phyloP scores from a whole-genome alignment of 768 basidiomycete species.

The Hygrocybe punicea region DNA sequence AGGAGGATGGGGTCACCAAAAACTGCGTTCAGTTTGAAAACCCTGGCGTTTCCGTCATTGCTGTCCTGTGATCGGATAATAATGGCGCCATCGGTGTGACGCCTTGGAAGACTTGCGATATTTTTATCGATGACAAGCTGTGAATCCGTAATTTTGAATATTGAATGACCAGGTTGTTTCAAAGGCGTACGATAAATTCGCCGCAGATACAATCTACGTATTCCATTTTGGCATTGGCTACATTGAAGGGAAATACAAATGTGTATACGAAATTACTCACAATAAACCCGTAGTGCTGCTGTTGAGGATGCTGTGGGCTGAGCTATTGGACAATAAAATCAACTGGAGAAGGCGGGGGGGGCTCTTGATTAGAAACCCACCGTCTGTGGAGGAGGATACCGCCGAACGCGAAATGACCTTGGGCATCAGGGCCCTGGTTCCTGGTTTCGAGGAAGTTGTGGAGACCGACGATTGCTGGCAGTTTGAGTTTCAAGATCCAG shows the following conservation, averaged over 20 bases:
- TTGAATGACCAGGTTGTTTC: background rate
- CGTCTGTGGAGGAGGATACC: constrained; percentile 84
- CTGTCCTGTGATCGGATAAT: constrained; percentile 74
- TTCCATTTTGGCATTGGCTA: constrained; percentile 6
- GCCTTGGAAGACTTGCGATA: constrained; percentile 62
- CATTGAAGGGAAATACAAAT: constrained; percentile 13
- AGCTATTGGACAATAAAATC: constrained; percentile 41
- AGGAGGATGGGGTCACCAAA: constrained; percentile 67
- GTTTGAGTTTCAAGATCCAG: no score
- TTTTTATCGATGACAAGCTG: constrained; percentile 82
- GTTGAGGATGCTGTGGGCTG: constrained; percentile 76
- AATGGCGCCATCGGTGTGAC: constrained; percentile 74
- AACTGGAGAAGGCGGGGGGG: background rate
- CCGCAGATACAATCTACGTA: constrained; percentile 78
- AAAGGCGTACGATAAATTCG: constrained; percentile 69
- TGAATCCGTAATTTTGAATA: background rate
- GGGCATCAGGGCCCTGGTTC: constrained; percentile 57
- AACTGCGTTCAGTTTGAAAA: constrained; percentile 86
- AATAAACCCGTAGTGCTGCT: constrained; percentile 77
- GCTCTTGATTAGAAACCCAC: constrained; percentile 38
- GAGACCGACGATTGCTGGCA: no score
- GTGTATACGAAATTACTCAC: constrained; percentile 42
- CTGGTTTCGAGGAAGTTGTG: background rate
- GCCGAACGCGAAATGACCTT: constrained; percentile 89
- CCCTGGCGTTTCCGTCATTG: constrained; percentile 51